Evolutionary conservation across 2,329 filamentous ascomycete species (phyloP), one percentile per base, ranked within the genome.

Genomic region (Leptographium lundbergii): DNA sequence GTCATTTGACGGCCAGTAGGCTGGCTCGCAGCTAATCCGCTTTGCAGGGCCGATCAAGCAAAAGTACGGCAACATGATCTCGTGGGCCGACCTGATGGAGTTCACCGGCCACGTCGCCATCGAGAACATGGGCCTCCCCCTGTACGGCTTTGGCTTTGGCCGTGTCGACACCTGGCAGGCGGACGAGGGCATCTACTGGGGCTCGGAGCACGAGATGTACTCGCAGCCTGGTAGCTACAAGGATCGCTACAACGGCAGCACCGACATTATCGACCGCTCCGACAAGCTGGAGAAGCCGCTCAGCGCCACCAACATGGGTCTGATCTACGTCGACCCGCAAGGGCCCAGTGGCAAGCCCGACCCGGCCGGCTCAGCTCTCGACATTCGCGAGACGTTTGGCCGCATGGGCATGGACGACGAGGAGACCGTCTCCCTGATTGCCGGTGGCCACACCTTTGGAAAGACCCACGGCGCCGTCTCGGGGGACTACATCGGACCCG

Each of bases 341-440:
- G 87, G 88, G 6, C 88, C 88, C 34, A 84, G 90, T 64, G 86
- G 82, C 61, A 80, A 80, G 59, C 85, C 86, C 2, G 86, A 91
- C 67, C 85, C 86, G 19, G 71, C 85, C 45, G 84, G 84, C 17
- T 79, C 88, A 1, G 88, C 82, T 48, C 73, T 78, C 59, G 88
- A 91, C 66, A 91, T 91, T 68, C 86, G 86, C 63, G 78, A 76
- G 60, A 89, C 88, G n/a, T 91, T 91, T 65, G 78, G 77, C 63
- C 86, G 87, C 70, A 91, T 91, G 87, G 87, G 84, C 62, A 91
- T 91, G 88, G 82, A 88, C 68, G 86, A 91, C 68, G 84, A 88
- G 72, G 88, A 91, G 77, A 91, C 88, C 0, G 87, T 88, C 58
- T 87, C 88, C 14, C 74, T 91, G 52, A 91, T 91, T 68, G 85